Percentiles rank a stretch among this genome's conserved stretches.
Evolutionary conservation across 306 rosid genomes (phyloP).

Genomic region (Cucurbita maxima): DNA sequence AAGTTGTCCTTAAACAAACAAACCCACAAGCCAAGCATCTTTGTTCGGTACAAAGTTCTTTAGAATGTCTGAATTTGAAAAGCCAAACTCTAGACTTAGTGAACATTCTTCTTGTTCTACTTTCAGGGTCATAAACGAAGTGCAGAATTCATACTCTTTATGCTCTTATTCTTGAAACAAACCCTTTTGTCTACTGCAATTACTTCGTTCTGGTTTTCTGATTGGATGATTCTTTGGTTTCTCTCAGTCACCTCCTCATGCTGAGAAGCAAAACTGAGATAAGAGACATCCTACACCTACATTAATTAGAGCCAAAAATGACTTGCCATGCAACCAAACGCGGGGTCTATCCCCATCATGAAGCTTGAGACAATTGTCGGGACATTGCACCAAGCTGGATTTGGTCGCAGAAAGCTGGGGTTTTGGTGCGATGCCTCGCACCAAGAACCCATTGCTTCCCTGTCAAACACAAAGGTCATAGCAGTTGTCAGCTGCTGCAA

Average conservation of each 20-base stretch:
- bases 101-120: background rate
- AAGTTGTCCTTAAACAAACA: background rate
- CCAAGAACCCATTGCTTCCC: conserved; percentile 6
- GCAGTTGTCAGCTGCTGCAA: conserved; percentile 57
- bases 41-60: background rate
- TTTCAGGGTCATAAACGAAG: background rate
- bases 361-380: conserved; percentile 16
- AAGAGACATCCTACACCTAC: background rate
- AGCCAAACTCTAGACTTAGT: background rate
- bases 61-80: background rate
- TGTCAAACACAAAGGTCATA: conserved; percentile 56
- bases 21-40: background rate
- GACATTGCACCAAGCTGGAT: conserved; percentile 20
- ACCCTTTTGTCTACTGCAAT: background rate
- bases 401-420: conserved; percentile 35
- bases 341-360: conserved; percentile 15
- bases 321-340: conserved; percentile 54
- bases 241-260: background rate
- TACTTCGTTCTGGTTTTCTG: background rate
- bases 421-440: background rate
- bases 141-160: background rate
- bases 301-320: conserved; percentile 50
- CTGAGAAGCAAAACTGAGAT: background rate
- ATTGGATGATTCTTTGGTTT: background rate
- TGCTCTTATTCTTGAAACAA: conserved; percentile 2